These are phyloP conservation scores for Cardamine resedifolia DNA, from an alignment of 345 rosid species.

Conservation along the genomic window DNA sequence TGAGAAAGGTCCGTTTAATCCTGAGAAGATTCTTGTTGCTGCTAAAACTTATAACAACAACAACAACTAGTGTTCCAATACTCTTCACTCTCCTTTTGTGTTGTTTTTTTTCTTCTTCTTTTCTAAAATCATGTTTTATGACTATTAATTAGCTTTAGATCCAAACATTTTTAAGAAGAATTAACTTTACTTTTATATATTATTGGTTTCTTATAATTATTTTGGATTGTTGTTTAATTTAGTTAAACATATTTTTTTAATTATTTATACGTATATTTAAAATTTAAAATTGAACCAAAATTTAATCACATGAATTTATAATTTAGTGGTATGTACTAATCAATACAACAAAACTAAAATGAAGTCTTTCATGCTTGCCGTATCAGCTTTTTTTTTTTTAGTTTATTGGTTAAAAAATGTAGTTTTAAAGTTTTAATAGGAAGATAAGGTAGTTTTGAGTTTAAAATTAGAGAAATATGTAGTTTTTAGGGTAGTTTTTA, in stretches of 20 bases:
- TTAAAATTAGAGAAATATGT: too few species aligned
- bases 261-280: background rate
- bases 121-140: background rate
- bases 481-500: too few species aligned
- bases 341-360: too few species aligned
- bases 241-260: background rate
- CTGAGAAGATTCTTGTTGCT: conserved; percentile 90
- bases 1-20: conserved; percentile 92
- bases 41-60: conserved; percentile 73
- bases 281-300: too few species aligned
- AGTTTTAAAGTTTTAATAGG: too few species aligned
- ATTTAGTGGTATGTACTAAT: too few species aligned
- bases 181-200: background rate
- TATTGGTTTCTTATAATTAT: background rate
- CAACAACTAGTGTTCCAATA: conserved; percentile 32
- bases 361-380: too few species aligned
- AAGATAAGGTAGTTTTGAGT: too few species aligned
- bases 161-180: background rate
- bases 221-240: background rate
- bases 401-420: too few species aligned
- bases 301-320: too few species aligned
- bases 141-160: conserved; percentile 24
- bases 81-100: background rate
- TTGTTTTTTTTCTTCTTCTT: background rate
- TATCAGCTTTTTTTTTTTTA: too few species aligned